Evolutionary conservation across 2,329 filamentous ascomycete genomes (phyloP).

Genomic region (Penicillium sp.): DNA sequence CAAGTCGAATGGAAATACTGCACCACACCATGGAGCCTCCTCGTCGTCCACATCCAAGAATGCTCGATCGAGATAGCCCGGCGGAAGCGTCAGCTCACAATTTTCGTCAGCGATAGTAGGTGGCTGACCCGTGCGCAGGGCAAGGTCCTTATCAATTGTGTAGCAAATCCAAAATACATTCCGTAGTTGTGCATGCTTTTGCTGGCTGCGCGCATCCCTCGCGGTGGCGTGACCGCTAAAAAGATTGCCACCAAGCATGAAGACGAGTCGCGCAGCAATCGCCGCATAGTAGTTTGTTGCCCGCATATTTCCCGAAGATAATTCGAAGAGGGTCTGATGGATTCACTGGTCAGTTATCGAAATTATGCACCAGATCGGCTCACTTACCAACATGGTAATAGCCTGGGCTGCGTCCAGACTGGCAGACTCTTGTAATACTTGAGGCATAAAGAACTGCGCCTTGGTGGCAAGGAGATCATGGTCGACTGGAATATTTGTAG

Average conservation of each 20-base stretch:
- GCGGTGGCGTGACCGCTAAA: constrained; percentile 17
- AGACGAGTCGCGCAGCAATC: constrained; percentile 50
- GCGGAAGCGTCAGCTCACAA: constrained; percentile 54
- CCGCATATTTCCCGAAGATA: constrained; percentile 50
- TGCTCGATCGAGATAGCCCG: constrained; percentile 39
- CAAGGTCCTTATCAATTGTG: constrained; percentile 57
- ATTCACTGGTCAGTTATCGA: neutral
- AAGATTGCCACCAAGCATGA: constrained; percentile 51
- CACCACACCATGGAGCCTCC: constrained; percentile 20
- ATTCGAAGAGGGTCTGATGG: constrained; percentile 46
- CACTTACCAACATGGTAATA: constrained; percentile 51
- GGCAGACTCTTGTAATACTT: constrained; percentile 45
- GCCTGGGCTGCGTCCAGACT: constrained; percentile 50
- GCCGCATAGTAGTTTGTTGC: constrained; percentile 48
- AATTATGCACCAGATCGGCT: neutral
- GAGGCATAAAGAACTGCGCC: constrained; percentile 46
- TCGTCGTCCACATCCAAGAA: constrained; percentile 25
- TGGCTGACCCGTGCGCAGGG: constrained; percentile 55
- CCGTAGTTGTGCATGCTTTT: constrained; percentile 33
- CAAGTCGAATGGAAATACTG: constrained; percentile 51
- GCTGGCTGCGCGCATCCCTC: constrained; percentile 14
- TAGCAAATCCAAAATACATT: constrained; percentile 58
- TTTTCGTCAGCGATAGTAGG: constrained; percentile 53
- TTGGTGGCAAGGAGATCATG: constrained; percentile 44
- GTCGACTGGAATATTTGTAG: constrained; percentile 33